phyloP scores from a whole-genome alignment of 306 rosid genomes.

The Malus fusca region DNA sequence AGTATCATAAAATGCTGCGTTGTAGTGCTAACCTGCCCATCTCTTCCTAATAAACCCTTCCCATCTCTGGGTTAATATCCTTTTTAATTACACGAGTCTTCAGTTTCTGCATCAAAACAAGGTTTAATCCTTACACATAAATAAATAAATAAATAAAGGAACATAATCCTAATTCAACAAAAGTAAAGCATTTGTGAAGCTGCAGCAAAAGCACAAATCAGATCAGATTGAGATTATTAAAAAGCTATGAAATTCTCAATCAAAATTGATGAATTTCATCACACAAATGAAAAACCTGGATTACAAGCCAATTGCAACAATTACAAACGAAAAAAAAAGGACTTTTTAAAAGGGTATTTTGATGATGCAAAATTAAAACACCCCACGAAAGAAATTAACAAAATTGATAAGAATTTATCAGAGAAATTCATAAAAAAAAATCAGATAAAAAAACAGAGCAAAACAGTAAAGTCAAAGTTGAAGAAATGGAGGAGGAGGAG shows the following conservation, averaged over 20 bases:
- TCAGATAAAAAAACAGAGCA: not conserved
- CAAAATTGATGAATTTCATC: no score
- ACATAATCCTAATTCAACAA: not conserved
- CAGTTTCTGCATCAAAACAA: slow-evolving; percentile 45
- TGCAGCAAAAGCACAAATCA: not conserved
- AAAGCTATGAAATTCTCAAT: no score
- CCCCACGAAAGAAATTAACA: not conserved
- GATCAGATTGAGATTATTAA: no score
- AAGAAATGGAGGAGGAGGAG: not conserved
- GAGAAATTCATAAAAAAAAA: not conserved
- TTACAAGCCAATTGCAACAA: not conserved
- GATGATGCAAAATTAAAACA: not conserved
- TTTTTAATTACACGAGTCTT: slow-evolving; percentile 78
- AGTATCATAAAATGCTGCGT: no score
- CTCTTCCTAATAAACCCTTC: no score
- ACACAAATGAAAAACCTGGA: not conserved
- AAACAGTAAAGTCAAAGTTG: not conserved
- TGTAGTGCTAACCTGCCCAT: no score
- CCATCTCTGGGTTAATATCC: slow-evolving; percentile 76
- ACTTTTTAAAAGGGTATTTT: no score
- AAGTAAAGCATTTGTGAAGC: not conserved
- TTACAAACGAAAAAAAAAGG: no score
- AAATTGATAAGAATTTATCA: not conserved
- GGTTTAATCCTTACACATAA: not conserved
- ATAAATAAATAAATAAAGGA: not conserved